phyloP scores from a whole-genome alignment of 225 moss, liverwort and hornwort species.

The Asterella californica region DNA sequence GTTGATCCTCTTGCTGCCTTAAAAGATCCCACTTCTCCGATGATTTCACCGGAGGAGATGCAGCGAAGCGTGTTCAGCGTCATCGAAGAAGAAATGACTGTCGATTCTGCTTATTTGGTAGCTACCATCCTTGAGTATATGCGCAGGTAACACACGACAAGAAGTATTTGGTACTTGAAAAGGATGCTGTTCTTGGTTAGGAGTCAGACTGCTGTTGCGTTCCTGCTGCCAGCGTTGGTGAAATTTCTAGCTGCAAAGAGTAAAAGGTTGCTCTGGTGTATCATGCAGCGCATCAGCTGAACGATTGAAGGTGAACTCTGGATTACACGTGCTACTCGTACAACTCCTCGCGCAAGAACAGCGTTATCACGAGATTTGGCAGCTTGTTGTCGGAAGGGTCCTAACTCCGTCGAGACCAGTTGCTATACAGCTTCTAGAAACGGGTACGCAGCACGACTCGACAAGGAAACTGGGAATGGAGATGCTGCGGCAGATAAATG shows the following conservation, averaged over 20 bases:
- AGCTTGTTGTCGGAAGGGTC: conserved; percentile 68
- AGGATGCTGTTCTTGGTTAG: neutral
- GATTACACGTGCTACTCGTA: conserved; percentile 69
- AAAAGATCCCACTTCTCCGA: conserved; percentile 37
- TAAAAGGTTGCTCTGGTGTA: neutral
- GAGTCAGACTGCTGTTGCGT: neutral
- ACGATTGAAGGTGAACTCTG: conserved; percentile 65
- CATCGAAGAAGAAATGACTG: conserved; percentile 78
- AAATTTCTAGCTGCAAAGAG: neutral
- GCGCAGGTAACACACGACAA: conserved; percentile 52
- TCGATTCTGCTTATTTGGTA: conserved; percentile 67
- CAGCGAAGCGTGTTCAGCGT: conserved; percentile 62
- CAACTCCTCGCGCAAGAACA: conserved; percentile 83
- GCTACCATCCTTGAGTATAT: conserved; percentile 77
- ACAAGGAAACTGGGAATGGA: conserved; percentile 79
- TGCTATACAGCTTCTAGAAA: conserved; percentile 79
- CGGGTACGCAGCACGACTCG: conserved; percentile 55
- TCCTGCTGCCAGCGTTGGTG: neutral
- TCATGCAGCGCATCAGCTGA: conserved; percentile 69
- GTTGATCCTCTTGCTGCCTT: conserved; percentile 23
- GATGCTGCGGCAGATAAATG: conserved; percentile 87
- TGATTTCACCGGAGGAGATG: conserved; percentile 86
- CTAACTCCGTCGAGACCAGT: conserved; percentile 79
- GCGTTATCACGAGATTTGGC: conserved; percentile 76
- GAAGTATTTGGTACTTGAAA: neutral